Evolutionary conservation across 2,329 filamentous ascomycete genomes (phyloP), one percentile per base, ranked within the genome.

Genomic region (Fusarium graminum): DNA sequence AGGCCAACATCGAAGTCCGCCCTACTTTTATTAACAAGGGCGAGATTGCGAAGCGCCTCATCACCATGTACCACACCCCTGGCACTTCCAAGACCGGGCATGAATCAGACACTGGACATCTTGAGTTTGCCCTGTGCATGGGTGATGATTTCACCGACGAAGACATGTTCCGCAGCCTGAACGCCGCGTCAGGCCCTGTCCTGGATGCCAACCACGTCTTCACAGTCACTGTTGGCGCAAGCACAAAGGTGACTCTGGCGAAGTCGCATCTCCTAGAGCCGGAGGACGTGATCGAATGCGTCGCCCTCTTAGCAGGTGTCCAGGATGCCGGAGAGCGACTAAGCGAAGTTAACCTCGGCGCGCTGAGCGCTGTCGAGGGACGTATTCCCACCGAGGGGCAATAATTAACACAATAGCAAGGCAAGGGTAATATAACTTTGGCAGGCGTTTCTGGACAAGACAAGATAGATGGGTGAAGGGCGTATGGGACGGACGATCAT

Each of bases 141-240:
- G 95, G 95, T 40, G 95, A 99, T 77, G 95, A 99, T 74, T 96
- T 95, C 71, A 99, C 95, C 7, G 95, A 99, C 75, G 95, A 99
- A 85, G 94, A 97, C 90, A 89, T 90, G 88, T 98, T 98, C 87
- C 91, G 92, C 55, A 90, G 93, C 14, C 85, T 98, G 42, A 88
- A 88, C 72, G 82, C 80, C 1, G 76, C 86, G 6, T 84, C 82
- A 3, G 84, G 81, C 77, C 85, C 74, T 74, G 89, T 79, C 77
- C 85, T 74, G 65, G 79, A 79, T 76, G 66, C 75, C 16, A 81
- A 92, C 34, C 87, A 93, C 73, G 87, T 97, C 65, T 98, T 96
- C 79, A 92, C 93, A 3, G 92, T 97, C 41, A 97, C 93, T 0
- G 92, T 98, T 4, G 95, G 95, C 4, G 91, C 93, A 7, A 95